A percentile compares a stretch with the other conserved stretches of the same genome.
These are phyloP conservation scores for Pestalotiopsis sp. DNA, from an alignment of 2,329 filamentous ascomycete genomes.

Conservation along the genomic window DNA sequence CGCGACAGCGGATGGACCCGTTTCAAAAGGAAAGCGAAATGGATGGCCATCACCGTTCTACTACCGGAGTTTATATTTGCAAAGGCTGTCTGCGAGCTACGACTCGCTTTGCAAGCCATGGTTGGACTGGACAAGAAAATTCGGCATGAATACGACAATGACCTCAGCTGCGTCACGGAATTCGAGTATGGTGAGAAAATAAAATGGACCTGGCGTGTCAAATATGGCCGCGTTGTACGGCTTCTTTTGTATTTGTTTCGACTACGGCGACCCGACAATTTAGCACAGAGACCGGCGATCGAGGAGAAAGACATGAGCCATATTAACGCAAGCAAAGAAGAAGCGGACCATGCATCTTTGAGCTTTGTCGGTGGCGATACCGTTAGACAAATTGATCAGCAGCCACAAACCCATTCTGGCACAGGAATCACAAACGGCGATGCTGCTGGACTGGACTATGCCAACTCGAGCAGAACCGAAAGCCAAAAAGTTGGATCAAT, in stretches of 20 bases:
- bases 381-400: too few species aligned
- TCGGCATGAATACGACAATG: not conserved
- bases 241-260: not conserved
- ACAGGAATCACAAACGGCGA: too few species aligned
- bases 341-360: too few species aligned
- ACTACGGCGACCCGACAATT: not conserved
- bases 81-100: not conserved
- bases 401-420: too few species aligned
- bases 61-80: not conserved
- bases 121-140: not conserved
- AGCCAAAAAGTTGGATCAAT: not conserved
- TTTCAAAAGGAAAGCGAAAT: not conserved
- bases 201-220: not conserved
- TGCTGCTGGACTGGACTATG: not conserved
- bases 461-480: not conserved
- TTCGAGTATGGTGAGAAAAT: too few species aligned
- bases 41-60: not conserved
- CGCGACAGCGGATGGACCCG: not conserved
- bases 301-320: too few species aligned
- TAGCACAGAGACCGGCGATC: too few species aligned
- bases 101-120: not conserved
- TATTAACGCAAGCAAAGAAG: too few species aligned
- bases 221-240: not conserved
- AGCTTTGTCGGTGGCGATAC: too few species aligned
- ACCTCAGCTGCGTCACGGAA: not conserved